These are phyloP conservation scores for Wallacemonas collosoma DNA, from an alignment of 208 protist genomes.

Conservation along the genomic window DNA sequence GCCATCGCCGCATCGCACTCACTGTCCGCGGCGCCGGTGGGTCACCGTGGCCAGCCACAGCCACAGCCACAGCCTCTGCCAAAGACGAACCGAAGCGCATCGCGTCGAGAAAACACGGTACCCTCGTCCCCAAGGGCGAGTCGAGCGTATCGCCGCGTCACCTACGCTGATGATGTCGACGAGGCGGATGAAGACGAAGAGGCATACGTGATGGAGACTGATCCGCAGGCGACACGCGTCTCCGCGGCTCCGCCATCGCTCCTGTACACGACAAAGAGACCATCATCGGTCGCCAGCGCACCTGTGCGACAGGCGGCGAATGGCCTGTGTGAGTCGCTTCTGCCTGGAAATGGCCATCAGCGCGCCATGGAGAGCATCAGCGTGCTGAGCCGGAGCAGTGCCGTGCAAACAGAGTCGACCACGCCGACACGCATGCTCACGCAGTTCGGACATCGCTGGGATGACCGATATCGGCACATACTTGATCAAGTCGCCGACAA, in stretches of 20 bases:
- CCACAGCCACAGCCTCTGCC: too few relatives aligned
- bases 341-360: background rate
- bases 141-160: slow-evolving; percentile 10
- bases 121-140: background rate
- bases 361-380: background rate
- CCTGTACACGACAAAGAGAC: background rate
- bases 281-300: background rate
- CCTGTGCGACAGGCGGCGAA: background rate
- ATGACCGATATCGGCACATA: slow-evolving; percentile 9
- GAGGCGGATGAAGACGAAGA: background rate
- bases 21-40: too few relatives aligned
- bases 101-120: background rate
- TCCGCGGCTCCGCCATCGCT: background rate
- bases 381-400: slow-evolving; percentile 9
- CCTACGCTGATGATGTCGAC: slow-evolving; percentile 5
- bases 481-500: background rate
- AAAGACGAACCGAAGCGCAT: slow-evolving; percentile 9
- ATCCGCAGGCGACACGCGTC: background rate
- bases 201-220: background rate
- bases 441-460: slow-evolving; percentile 16
- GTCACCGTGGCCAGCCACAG: too few relatives aligned
- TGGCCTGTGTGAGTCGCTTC: background rate
- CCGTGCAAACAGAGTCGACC: slow-evolving; percentile 1
- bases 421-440: slow-evolving; percentile 15
- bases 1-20: too few relatives aligned